Evolutionary conservation across 805 yeast species (phyloP), one percentile per base, ranked within the genome.

Genomic region (Teunomyces stri): DNA sequence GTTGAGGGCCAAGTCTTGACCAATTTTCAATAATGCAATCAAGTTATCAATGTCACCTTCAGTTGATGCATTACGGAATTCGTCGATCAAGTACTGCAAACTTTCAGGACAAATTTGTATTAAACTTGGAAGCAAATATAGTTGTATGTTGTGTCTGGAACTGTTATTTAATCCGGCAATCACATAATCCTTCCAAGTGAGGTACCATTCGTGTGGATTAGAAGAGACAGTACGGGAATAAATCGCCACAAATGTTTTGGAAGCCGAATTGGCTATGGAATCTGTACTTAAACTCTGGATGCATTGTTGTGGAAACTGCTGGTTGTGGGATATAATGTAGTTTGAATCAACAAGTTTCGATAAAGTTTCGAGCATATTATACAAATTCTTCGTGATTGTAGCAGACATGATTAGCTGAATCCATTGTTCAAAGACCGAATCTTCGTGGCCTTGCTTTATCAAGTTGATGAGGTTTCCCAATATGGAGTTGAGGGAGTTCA

Each of bases 401-500:
- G 49, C 53, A 20, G 56, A 52, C 50, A 85, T 59, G 1, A 78
- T 65, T 15, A 59, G 57, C 5, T 55, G 58, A 4, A 78, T 56
- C 90, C 90, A 86, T 2, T 52, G 43, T 25, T 57, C 53, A 15
- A 74, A 65, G 1, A 74, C 41, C 0, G 48, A 38, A 34, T 60
- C 53, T 13, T 58, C 51, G 0, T 38, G 37, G 15, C 28, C 22
- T 37, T 10, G 48, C 54, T 27, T 44, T 5, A 44, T 47, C 13
- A 49, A 48, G 37, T 58, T 54, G 39, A 65, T 60, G 43, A 84
- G 57, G 54, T 84, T 88, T 2, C 61, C 45, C 42, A 89, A 76
- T 40, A 89, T 58, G 28, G 81, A 87, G 46, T 73, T 77, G 44
- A 88, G 61, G 0, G 95, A 84, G 57, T 85, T 87, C 5, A 85